Percentiles rank a stretch among this genome's conserved stretches.
Evolutionary conservation across 2,329 filamentous ascomycete species (phyloP).

Genomic region (Epichloe bromicola): DNA sequence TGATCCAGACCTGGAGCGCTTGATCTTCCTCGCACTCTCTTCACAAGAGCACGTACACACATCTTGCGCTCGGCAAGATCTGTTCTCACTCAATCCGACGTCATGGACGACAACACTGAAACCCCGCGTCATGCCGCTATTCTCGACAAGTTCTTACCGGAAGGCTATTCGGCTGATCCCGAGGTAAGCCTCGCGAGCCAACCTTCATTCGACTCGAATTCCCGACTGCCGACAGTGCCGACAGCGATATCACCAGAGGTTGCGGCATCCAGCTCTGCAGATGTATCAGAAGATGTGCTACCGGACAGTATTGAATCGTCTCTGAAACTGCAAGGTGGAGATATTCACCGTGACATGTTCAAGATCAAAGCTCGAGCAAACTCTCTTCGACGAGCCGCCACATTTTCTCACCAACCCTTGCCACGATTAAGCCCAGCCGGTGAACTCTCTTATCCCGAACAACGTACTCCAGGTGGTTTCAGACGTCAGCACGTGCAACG

Average conservation of each 20-base stretch:
- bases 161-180: conserved; percentile 26
- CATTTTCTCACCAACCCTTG: conserved; percentile 45
- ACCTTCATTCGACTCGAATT: conserved; percentile 5
- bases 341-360: conserved; percentile 69
- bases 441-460: conserved; percentile 23
- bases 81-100: background rate
- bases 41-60: no score
- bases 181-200: conserved; percentile 19
- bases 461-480: conserved; percentile 34
- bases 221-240: background rate
- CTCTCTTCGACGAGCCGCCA: conserved; percentile 45
- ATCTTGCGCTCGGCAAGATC: background rate
- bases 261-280: background rate
- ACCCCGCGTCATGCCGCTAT: conserved; percentile 22
- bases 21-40: background rate
- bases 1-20: background rate
- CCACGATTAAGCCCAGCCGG: conserved; percentile 17
- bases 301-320: conserved; percentile 45
- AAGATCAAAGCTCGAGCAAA: conserved; percentile 48
- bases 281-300: conserved; percentile 10
- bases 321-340: conserved; percentile 58
- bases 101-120: conserved; percentile 17
- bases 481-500: conserved; percentile 29
- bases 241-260: background rate
- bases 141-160: conserved; percentile 24